Evolutionary conservation across 139 green algal genomes (phyloP).

Genomic region (Tetraselmis chui): DNA sequence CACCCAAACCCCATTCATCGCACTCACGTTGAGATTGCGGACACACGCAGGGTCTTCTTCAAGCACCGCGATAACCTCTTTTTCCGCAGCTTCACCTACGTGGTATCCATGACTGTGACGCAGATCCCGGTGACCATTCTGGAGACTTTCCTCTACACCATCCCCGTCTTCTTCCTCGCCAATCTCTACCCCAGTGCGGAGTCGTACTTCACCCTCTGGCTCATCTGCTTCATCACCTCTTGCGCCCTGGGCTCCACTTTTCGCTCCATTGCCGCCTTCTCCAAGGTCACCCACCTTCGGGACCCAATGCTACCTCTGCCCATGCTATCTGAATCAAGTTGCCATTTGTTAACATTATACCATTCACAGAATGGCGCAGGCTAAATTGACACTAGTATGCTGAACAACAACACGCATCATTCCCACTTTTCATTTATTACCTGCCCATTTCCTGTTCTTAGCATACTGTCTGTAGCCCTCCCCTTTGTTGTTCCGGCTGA

Average conservation of each 20-base stretch:
- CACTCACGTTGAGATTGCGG: not conserved
- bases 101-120: not conserved
- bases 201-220: not conserved
- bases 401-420: too few species aligned
- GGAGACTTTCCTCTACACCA: conserved; percentile 12
- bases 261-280: conserved; percentile 10
- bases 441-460: too few species aligned
- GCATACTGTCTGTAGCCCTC: too few species aligned
- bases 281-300: not conserved
- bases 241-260: conserved; percentile 2
- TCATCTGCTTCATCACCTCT: not conserved
- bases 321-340: too few species aligned
- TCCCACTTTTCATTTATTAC: too few species aligned
- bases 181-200: not conserved
- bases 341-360: too few species aligned
- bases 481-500: too few species aligned
- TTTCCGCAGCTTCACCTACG: not conserved
- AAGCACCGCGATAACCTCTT: conserved; percentile 1
- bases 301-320: too few species aligned
- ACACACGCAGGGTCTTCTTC: conserved; percentile 1
- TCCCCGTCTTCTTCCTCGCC: not conserved
- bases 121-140: conserved; percentile 1
- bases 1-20: too few species aligned
- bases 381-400: too few species aligned
- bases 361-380: too few species aligned